Conservation (phyloP, 176 grass and related monocot species). For the Ensete glaucum region DNA sequence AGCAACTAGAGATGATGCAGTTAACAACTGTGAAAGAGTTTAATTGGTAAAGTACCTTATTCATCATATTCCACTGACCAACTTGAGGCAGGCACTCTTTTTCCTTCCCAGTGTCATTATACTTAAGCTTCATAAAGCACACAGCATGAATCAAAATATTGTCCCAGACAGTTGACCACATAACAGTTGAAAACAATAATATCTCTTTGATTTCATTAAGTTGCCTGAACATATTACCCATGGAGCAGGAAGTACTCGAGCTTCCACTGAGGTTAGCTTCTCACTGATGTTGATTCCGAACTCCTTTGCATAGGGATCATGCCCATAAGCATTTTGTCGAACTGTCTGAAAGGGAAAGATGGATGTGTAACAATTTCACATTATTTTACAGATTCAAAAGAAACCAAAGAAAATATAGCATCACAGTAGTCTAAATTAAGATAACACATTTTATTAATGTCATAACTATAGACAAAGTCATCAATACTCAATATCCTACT, state of each 20-base stretch:
- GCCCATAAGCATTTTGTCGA: slow-evolving; percentile 86
- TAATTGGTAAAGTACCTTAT: slow-evolving; percentile 51
- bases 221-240: slow-evolving; percentile 43
- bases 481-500: too few relatives aligned
- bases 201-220: background rate
- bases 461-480: too few relatives aligned
- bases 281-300: slow-evolving; percentile 97
- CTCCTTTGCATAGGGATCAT: slow-evolving; percentile 98
- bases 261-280: slow-evolving; percentile 92
- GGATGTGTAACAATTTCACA: too few relatives aligned
- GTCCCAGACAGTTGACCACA: background rate
- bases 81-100: slow-evolving; percentile 97
- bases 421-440: too few relatives aligned
- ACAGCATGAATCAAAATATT: slow-evolving; percentile 17
- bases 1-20: background rate
- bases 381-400: too few relatives aligned
- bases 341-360: slow-evolving; percentile 54
- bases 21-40: background rate
- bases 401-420: too few relatives aligned
- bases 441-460: too few relatives aligned
- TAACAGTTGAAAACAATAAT: background rate
- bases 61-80: slow-evolving; percentile 99
- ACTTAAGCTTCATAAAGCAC: slow-evolving; percentile 54
- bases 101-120: slow-evolving; percentile 93
- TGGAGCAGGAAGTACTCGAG: slow-evolving; percentile 93